Evolutionary conservation across 176 grass and related monocot species (phyloP).

Genomic region (Juncus inflexus): DNA sequence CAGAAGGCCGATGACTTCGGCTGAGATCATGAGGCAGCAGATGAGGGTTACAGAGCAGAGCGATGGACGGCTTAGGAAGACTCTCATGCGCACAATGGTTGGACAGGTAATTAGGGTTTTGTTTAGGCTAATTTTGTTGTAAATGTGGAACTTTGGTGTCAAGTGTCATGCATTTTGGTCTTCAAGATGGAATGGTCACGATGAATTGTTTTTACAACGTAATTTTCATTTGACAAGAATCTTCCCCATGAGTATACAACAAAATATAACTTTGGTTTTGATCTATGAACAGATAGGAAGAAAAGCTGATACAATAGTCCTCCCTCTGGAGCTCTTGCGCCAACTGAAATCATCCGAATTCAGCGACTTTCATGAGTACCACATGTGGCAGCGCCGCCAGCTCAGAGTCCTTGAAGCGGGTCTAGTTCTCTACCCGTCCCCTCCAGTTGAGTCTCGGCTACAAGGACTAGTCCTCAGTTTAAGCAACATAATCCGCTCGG

Average conservation of each 20-base stretch:
- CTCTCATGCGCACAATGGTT: conserved; percentile 73
- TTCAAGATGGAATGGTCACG: neutral
- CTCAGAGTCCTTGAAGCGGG: conserved; percentile 78
- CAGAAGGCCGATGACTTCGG: conserved; percentile 73
- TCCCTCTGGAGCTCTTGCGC: conserved; percentile 89
- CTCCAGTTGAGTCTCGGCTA: conserved; percentile 51
- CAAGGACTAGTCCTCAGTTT: conserved; percentile 53
- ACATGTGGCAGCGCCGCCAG: conserved; percentile 83
- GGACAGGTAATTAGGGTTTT: conserved; percentile 43
- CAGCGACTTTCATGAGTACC: conserved; percentile 55
- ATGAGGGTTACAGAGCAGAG: conserved; percentile 78
- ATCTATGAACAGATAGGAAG: conserved; percentile 42
- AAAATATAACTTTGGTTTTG: neutral
- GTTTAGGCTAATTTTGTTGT: neutral
- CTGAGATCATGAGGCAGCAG: conserved; percentile 90
- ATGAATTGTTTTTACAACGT: neutral
- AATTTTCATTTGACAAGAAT: too few species aligned
- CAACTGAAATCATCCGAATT: conserved; percentile 76
- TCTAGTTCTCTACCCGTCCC: conserved; percentile 58
- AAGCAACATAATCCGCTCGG: conserved; percentile 53
- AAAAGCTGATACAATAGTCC: conserved; percentile 62
- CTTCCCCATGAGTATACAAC: neutral
- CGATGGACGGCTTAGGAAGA: conserved; percentile 64
- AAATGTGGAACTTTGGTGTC: neutral
- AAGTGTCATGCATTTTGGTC: neutral